phyloP scores from a whole-genome alignment of 441 rosid genomes.

The Adansonia madagascariensis region DNA sequence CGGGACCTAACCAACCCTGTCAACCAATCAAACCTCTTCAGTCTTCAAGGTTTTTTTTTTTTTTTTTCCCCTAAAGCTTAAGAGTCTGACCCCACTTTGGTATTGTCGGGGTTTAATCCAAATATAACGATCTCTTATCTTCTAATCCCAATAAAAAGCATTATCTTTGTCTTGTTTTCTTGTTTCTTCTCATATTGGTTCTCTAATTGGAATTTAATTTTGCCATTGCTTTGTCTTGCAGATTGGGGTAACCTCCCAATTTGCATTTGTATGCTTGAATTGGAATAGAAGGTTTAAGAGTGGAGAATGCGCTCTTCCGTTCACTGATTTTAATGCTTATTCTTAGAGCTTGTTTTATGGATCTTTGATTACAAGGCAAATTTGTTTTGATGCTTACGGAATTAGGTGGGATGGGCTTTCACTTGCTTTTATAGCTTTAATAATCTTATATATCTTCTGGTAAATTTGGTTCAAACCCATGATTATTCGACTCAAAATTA shows the following conservation, averaged over 20 bases:
- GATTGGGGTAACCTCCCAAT: conserved; percentile 33
- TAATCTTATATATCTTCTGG: neutral
- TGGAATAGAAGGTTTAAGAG: conserved; percentile 51
- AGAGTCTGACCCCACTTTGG: conserved; percentile 27
- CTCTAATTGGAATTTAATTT: conserved; percentile 24
- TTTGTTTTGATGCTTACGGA: neutral
- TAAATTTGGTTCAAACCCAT: too few relatives aligned
- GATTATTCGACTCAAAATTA: too few relatives aligned
- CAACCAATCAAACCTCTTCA: conserved; percentile 24
- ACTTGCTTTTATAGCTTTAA: neutral
- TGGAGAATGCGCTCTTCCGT: neutral
- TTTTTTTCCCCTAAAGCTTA: neutral
- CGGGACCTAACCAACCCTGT: conserved; percentile 37
- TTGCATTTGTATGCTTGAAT: conserved; percentile 58
- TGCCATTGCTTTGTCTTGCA: conserved; percentile 66
- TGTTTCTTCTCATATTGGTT: neutral
- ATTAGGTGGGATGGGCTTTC: conserved; percentile 40
- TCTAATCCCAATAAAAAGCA: conserved; percentile 10
- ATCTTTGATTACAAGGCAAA: conserved; percentile 41
- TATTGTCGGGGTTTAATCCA: conserved; percentile 34
- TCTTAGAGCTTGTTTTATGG: conserved; percentile 20
- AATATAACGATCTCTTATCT: conserved; percentile 15
- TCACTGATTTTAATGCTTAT: neutral
- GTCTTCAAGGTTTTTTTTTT: neutral
- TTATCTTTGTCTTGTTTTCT: neutral